A percentile compares a stretch with the other conserved stretches of the same genome.
Conservation (phyloP, 75 land plant species). For the Selaginella moellendorffii region DNA sequence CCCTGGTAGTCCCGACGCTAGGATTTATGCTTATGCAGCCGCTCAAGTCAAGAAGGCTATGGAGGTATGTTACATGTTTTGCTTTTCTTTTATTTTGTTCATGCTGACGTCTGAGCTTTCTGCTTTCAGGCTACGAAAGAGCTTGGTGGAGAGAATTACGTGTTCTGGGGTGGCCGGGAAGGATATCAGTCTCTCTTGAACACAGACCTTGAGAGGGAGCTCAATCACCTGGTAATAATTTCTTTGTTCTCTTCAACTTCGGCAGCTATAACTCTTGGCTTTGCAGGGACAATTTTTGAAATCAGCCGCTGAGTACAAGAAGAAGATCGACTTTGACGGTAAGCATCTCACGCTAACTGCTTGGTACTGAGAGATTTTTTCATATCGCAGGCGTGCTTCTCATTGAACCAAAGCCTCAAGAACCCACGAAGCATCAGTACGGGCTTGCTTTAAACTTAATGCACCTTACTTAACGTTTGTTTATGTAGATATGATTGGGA, state of each 20-base stretch:
- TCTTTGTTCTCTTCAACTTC: background rate
- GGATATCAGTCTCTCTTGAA: constrained; percentile 89
- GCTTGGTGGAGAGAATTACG: constrained; percentile 91
- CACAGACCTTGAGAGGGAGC: constrained; percentile 83
- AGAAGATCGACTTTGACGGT: constrained; percentile 93
- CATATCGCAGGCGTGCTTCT: constrained; percentile 53
- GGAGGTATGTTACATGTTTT: constrained; percentile 42
- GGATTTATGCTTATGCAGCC: constrained; percentile 84
- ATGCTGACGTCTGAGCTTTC: background rate
- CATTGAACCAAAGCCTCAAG: constrained; percentile 96
- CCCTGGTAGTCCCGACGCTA: constrained; percentile 58
- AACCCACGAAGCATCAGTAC: constrained; percentile 97
- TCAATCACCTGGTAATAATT: constrained; percentile 69
- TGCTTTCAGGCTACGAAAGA: constrained; percentile 68
- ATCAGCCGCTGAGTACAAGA: constrained; percentile 68
- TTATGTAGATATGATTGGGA: constrained; percentile 94
- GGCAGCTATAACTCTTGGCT: background rate
- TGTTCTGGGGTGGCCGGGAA: constrained; percentile 97
- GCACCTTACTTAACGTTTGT: background rate
- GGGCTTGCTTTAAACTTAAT: constrained; percentile 6
- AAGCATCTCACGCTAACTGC: background rate
- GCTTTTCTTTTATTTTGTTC: background rate
- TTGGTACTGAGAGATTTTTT: background rate
- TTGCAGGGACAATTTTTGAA: constrained; percentile 64
- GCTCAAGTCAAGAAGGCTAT: constrained; percentile 99